phyloP scores from a whole-genome alignment of 192 early-diverging fungal species.

The Diversispora epigaea region DNA sequence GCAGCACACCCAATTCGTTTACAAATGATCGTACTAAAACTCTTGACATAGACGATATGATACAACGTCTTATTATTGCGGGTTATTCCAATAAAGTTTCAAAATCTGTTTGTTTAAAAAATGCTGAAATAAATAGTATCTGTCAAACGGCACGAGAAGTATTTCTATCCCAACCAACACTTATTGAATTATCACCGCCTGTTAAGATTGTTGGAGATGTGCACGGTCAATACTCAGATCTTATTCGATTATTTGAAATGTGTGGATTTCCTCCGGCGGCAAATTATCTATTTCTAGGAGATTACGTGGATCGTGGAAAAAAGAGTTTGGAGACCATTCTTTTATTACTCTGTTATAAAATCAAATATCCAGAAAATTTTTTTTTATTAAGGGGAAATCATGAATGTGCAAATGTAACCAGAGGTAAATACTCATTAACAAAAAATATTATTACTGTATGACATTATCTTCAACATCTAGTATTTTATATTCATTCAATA shows the following conservation, averaged over 20 bases:
- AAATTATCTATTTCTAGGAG: constrained; percentile 93
- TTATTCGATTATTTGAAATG: constrained; percentile 90
- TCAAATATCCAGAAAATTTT: constrained; percentile 97
- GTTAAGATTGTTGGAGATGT: constrained; percentile 89
- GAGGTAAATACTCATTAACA: constrained; percentile 57
- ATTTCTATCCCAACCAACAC: constrained; percentile 82
- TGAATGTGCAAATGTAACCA: constrained; percentile 90
- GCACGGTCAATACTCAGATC: constrained; percentile 93
- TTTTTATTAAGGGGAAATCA: constrained; percentile 97
- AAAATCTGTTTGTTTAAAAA: constrained; percentile 82
- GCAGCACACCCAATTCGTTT: constrained; percentile 32
- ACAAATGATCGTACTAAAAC: constrained; percentile 35
- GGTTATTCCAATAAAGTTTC: constrained; percentile 71
- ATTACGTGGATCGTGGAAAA: constrained; percentile 98
- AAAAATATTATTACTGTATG: no score
- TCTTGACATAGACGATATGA: constrained; percentile 80
- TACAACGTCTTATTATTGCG: constrained; percentile 77
- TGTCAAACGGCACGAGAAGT: constrained; percentile 87
- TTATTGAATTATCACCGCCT: constrained; percentile 74
- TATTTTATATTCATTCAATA: no score
- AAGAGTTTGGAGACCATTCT: constrained; percentile 93
- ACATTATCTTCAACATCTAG: no score
- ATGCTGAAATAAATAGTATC: constrained; percentile 80
- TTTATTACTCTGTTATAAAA: constrained; percentile 91
- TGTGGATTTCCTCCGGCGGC: constrained; percentile 88